These are phyloP conservation scores for Amanita muscaria DNA, from an alignment of 768 basidiomycete species.

Conservation along the genomic window DNA sequence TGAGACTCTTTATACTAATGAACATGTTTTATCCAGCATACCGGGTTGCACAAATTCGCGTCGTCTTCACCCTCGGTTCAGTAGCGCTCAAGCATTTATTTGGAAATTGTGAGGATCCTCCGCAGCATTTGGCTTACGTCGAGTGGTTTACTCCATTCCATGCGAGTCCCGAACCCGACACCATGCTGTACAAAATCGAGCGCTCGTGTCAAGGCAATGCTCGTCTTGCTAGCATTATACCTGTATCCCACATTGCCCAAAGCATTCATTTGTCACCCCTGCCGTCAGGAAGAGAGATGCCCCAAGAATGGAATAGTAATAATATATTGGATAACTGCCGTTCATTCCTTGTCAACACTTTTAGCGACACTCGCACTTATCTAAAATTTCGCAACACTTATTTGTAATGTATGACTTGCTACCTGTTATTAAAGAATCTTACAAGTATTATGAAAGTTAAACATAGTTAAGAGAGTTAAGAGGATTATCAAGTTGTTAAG, in stretches of 20 bases:
- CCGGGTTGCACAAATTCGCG: constrained; percentile 20
- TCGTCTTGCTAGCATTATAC: constrained; percentile 16
- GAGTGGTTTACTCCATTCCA: constrained; percentile 20
- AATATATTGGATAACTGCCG: background rate
- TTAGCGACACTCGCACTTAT: background rate
- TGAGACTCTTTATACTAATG: too few species aligned
- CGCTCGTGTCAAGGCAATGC: constrained; percentile 7
- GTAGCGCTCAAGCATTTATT: constrained; percentile 6
- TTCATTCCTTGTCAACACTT: background rate
- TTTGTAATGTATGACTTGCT: too few species aligned
- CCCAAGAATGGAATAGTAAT: background rate
- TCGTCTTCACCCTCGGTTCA: constrained; percentile 18
- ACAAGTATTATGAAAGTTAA: too few species aligned
- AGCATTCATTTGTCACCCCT: background rate
- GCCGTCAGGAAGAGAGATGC: background rate
- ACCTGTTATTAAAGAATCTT: too few species aligned
- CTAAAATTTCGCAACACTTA: background rate
- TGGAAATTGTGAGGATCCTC: constrained; percentile 1
- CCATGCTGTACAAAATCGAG: constrained; percentile 14
- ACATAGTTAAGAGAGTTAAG: too few species aligned
- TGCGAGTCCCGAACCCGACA: constrained; percentile 10
- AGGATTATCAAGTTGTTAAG: too few species aligned
- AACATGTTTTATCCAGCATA: constrained; percentile 9
- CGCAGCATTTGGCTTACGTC: constrained; percentile 18
- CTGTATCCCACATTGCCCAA: constrained; percentile 16